Evolutionary conservation across 1,284 basidiomycete genomes (phyloP), one percentile per base, ranked within the genome.

Genomic region (Ceratobasidium sp.): DNA sequence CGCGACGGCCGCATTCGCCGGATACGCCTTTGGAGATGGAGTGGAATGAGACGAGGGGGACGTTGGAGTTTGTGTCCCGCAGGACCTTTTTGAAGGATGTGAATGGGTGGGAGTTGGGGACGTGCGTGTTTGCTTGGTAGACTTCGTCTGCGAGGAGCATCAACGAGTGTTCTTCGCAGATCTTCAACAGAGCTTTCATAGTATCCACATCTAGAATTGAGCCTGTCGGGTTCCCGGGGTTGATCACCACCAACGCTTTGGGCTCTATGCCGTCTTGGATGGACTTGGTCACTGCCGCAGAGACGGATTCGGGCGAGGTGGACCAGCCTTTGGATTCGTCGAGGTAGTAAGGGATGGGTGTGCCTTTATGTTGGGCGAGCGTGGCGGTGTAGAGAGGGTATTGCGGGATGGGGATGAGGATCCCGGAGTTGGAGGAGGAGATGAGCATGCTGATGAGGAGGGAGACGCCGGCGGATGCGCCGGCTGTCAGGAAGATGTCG

Each of bases 351-450:
- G 94, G 93, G 51, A 99, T 85, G 0, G 95, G 86, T n/a, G 89
- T 86, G 27, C 96, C 96, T 60, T 88, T 86, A 82, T 90, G 91
- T 80, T 96, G 91, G 0, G 97, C 93, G 64, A 99, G 91, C 0
- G 96, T 92, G 27, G 97, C 97, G 56, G 96, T 98, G 84, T 99
- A 98, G 19, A 99, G 88, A 0, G 97, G 97, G 82, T 99, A 99
- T 85, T 99, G 97, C 0, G 97, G 97, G 78, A 99, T 99, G 29
- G 97, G 97, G 80, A 99, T 99, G 76, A 97, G 87, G 78, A 97
- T 89, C 9, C 94, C 96, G 64, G 90, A 88, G 24, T 87, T 86
- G 8, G 81, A 80, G 4, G 88, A 84, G 11, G 85, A 80, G 79
- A 96, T 91, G 76, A 97, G 88, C 84, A 94, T 89, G 81, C 91